Conservation (phyloP, 1,284 basidiomycete species). For the Austroboletus niveus region DNA sequence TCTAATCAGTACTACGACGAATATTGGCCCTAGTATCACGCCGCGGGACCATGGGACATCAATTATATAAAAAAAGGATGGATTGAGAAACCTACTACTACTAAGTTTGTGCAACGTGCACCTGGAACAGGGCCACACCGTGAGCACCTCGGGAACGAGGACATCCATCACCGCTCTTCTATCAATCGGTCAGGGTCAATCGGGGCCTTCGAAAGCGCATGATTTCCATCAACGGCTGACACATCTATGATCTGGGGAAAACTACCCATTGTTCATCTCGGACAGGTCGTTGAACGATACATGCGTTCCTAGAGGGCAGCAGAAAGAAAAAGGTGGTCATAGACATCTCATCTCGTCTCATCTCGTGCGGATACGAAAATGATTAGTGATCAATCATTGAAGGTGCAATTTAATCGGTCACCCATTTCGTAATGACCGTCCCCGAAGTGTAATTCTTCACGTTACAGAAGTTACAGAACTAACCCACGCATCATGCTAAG, state of each 20-base stretch:
- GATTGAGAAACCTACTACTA: not conserved
- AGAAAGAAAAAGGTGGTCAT: not conserved
- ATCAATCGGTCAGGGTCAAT: constrained; percentile 16
- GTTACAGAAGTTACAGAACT: not conserved
- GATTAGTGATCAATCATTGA: too few relatives aligned
- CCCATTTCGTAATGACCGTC: constrained; percentile 13
- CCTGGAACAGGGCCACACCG: constrained; percentile 13
- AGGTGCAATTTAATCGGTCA: too few relatives aligned
- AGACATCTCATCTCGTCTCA: too few relatives aligned
- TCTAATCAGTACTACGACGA: not conserved
- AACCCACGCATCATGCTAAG: not conserved
- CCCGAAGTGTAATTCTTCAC: not conserved
- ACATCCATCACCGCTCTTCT: not conserved
- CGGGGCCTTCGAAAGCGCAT: constrained; percentile 2
- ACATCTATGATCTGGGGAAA: constrained; percentile 6
- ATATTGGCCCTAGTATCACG: not conserved
- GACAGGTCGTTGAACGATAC: constrained; percentile 3
- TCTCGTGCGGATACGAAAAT: too few relatives aligned
- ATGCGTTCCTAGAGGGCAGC: not conserved
- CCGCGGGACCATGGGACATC: not conserved
- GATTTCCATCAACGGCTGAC: not conserved
- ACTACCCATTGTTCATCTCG: not conserved
- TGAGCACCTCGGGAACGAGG: constrained; percentile 13
- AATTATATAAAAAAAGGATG: not conserved
- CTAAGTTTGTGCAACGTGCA: constrained; percentile 6